Conservation (phyloP, 768 basidiomycete species). For the Cystofilobasidium bisporidii region DNA sequence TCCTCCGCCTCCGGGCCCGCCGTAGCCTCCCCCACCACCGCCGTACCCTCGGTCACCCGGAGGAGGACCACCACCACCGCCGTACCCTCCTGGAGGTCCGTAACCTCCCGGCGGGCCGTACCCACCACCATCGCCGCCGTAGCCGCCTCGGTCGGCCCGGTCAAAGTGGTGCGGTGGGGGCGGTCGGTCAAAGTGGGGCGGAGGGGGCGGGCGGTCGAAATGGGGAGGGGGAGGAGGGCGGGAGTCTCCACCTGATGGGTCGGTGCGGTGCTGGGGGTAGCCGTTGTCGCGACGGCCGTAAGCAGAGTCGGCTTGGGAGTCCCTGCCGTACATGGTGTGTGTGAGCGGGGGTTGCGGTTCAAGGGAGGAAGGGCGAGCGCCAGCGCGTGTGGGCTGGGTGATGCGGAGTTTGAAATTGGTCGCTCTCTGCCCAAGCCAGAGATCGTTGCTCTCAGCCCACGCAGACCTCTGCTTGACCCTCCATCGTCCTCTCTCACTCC, state of each 20-base stretch:
- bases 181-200: neutral
- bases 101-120: slow-evolving; percentile 2
- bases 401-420: too few species aligned
- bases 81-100: too few species aligned
- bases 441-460: neutral
- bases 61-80: neutral
- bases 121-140: neutral
- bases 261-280: neutral
- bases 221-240: slow-evolving; percentile 7
- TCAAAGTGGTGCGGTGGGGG: neutral
- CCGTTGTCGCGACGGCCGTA: slow-evolving; percentile 1
- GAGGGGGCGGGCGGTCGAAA: neutral
- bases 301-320: too few species aligned
- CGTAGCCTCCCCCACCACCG: neutral
- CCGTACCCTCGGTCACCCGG: neutral
- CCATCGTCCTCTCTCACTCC: neutral
- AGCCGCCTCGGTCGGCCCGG: neutral
- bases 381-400: too few species aligned
- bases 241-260: slow-evolving; percentile 5
- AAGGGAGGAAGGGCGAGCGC: too few species aligned
- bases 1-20: neutral
- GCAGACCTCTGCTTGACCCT: neutral
- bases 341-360: too few species aligned
- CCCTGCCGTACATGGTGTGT: too few species aligned
- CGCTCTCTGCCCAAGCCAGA: too few species aligned